Evolutionary conservation across 371 early-diverging fungal species (phyloP).

Genomic region (Mucor racemosus): DNA sequence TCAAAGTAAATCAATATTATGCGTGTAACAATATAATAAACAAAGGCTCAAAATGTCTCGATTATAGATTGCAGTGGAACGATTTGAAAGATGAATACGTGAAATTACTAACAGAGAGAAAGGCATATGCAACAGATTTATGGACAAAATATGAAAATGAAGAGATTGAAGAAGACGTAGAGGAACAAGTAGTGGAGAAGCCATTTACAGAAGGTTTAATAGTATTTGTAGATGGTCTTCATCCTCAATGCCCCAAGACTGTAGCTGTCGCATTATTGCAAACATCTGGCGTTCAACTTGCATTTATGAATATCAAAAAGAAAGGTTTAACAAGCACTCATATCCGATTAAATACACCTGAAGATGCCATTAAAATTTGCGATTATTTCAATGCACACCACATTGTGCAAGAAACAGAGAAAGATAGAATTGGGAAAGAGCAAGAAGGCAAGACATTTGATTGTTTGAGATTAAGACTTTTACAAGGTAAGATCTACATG

Average conservation of each 20-base stretch:
- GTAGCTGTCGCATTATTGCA: constrained; percentile 26
- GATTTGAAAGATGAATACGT: constrained; percentile 39
- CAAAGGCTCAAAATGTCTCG: not conserved
- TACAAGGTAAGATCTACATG: too few species aligned
- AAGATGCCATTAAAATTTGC: constrained; percentile 34
- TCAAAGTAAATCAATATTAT: constrained; percentile 36
- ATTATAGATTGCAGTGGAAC: constrained; percentile 32
- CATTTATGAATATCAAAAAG: constrained; percentile 36
- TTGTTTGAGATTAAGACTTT: constrained; percentile 15
- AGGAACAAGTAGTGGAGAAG: not conserved
- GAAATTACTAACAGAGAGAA: constrained; percentile 12
- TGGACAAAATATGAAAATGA: constrained; percentile 27
- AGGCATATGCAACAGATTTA: constrained; percentile 8
- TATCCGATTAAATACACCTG: constrained; percentile 32
- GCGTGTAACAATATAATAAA: not conserved
- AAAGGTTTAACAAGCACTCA: constrained; percentile 33
- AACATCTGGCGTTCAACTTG: constrained; percentile 35
- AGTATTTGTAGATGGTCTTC: constrained; percentile 33
- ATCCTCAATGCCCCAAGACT: constrained; percentile 38
- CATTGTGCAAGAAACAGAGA: constrained; percentile 27
- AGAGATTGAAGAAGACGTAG: not conserved
- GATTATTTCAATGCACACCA: constrained; percentile 31
- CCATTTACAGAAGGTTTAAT: constrained; percentile 33
- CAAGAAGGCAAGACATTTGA: not conserved
- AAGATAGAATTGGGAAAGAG: constrained; percentile 32